A percentile compares a stretch with the other conserved stretches of the same genome.
Evolutionary conservation across 2,329 filamentous ascomycete genomes (phyloP).

Genomic region (Tolypocladium inflatum): DNA sequence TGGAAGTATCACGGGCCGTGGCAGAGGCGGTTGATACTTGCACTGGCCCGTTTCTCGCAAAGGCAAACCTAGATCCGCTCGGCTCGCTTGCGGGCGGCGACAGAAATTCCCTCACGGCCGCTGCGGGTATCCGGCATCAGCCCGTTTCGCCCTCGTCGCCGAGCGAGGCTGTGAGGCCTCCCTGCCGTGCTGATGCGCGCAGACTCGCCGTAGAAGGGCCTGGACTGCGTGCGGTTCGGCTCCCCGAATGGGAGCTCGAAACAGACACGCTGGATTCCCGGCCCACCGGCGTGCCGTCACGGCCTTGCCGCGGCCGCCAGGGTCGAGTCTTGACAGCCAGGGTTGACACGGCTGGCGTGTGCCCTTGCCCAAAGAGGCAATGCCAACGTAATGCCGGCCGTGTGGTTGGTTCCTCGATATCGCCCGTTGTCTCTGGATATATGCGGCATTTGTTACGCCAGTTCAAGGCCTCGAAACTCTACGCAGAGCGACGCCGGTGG

Average conservation of each 20-base stretch:
- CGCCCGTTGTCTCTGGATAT: not conserved
- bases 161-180: not conserved
- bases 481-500: not conserved
- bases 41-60: too few relatives aligned
- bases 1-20: not conserved
- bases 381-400: not conserved
- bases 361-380: not conserved
- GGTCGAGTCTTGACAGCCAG: too few relatives aligned
- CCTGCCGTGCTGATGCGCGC: not conserved
- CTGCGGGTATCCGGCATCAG: not conserved
- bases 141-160: not conserved
- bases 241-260: not conserved
- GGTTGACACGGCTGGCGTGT: not conserved
- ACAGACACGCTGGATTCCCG: not conserved
- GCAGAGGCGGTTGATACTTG: too few relatives aligned
- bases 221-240: not conserved
- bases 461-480: not conserved
- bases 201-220: not conserved
- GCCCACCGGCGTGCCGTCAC: not conserved
- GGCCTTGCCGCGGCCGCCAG: too few relatives aligned
- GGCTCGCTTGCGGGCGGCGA: not conserved
- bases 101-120: not conserved
- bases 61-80: too few relatives aligned
- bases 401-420: slow-evolving; percentile 1
- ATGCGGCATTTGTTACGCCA: slow-evolving; percentile 1